These are phyloP conservation scores for Exutisphaerella laricina DNA, from an alignment of 2,329 filamentous ascomycete species.

Conservation along the genomic window DNA sequence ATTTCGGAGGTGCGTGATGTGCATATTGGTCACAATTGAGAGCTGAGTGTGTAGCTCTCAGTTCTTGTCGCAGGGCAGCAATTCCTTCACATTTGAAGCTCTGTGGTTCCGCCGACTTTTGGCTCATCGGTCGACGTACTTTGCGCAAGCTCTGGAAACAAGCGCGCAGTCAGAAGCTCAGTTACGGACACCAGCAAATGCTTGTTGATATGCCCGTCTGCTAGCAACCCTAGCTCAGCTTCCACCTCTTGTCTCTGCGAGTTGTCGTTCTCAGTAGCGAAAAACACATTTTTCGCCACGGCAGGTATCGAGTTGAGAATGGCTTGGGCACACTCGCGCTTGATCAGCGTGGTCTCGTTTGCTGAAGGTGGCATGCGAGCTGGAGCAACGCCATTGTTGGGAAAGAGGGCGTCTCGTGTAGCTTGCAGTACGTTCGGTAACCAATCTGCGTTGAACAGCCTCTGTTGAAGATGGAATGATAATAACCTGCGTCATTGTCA, in stretches of 20 bases:
- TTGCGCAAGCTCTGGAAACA: conserved; percentile 78
- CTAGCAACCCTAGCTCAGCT: conserved; percentile 61
- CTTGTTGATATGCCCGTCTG: conserved; percentile 85
- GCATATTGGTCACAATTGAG: too few relatives aligned
- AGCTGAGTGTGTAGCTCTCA: too few relatives aligned
- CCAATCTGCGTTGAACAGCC: conserved; percentile 39
- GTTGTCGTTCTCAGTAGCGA: conserved; percentile 32
- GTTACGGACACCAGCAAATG: conserved; percentile 78
- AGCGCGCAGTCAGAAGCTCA: conserved; percentile 71
- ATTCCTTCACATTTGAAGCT: background rate
- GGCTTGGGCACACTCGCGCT: conserved; percentile 60
- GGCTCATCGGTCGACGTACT: background rate
- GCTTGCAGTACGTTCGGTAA: conserved; percentile 54
- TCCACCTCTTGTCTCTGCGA: conserved; percentile 43
- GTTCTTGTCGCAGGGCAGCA: background rate
- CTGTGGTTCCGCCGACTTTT: background rate
- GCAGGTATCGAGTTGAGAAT: conserved; percentile 46
- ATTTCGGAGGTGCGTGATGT: too few relatives aligned
- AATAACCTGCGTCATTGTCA: conserved; percentile 37
- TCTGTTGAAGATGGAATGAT: conserved; percentile 40
- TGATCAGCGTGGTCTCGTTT: conserved; percentile 57
- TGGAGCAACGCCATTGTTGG: conserved; percentile 70
- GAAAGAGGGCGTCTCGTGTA: conserved; percentile 75
- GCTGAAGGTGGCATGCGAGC: conserved; percentile 56
- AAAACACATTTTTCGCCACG: conserved; percentile 41